Conservation (phyloP, 2,329 filamentous ascomycete genomes). For the Alternaria triticina region DNA sequence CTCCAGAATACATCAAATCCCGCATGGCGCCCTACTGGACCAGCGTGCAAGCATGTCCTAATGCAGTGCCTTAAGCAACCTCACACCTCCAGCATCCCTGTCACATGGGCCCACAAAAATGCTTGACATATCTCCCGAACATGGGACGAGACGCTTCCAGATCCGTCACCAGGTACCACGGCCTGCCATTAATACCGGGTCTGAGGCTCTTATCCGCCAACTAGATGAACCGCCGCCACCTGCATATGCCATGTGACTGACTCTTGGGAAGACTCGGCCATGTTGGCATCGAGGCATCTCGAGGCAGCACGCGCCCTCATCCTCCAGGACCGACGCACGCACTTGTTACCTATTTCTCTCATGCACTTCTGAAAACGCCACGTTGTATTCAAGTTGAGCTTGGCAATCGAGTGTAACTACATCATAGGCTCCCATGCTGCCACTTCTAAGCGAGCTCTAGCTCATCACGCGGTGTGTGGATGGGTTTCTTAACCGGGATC, state of each 20-base stretch:
- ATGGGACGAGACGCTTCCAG: conserved; percentile 26
- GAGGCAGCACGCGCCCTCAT: background rate
- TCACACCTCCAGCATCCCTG: conserved; percentile 24
- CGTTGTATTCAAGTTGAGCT: background rate
- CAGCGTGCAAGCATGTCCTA: conserved; percentile 15
- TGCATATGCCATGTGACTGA: background rate
- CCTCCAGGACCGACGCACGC: background rate
- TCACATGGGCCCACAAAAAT: conserved; percentile 16
- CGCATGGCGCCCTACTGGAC: background rate
- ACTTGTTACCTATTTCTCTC: background rate
- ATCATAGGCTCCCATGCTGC: conserved; percentile 18
- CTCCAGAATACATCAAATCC: background rate
- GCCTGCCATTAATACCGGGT: conserved; percentile 10
- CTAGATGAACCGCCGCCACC: conserved; percentile 5
- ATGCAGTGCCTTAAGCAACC: conserved; percentile 14
- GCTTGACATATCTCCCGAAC: conserved; percentile 24
- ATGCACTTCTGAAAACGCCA: background rate
- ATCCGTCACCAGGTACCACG: conserved; percentile 17
- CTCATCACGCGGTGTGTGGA: conserved; percentile 18
- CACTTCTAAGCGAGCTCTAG: conserved; percentile 23
- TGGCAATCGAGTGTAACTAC: conserved; percentile 19
- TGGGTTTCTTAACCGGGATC: conserved; percentile 4
- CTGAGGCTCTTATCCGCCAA: background rate
- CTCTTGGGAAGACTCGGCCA: background rate
- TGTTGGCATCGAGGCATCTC: background rate